Conservation (phyloP, 2,329 filamentous ascomycete genomes). For the Gaeumannomyces tritici region DNA sequence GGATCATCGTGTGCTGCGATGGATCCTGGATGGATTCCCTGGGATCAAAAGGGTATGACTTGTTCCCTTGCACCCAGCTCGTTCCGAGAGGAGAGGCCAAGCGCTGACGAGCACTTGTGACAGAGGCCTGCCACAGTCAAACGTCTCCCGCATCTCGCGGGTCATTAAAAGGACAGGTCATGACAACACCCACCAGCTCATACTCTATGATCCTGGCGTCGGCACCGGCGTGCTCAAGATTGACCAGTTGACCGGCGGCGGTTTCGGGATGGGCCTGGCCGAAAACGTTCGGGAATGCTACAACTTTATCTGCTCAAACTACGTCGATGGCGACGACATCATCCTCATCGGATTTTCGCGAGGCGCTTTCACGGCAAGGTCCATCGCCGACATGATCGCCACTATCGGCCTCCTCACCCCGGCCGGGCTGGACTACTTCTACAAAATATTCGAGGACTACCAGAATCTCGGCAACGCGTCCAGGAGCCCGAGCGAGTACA, state of each 20-base stretch:
- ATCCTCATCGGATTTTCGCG: conserved; percentile 28
- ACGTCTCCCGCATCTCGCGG: conserved; percentile 19
- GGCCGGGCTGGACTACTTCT: conserved; percentile 30
- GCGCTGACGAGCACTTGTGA: neutral
- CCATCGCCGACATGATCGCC: conserved; percentile 26
- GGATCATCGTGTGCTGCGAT: conserved; percentile 5
- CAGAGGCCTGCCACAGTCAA: conserved; percentile 16
- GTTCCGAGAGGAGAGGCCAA: neutral
- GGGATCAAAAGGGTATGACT: neutral
- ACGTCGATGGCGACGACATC: conserved; percentile 23
- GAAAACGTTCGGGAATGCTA: conserved; percentile 25
- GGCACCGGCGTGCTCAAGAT: conserved; percentile 18
- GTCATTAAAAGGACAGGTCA: conserved; percentile 15
- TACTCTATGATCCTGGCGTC: conserved; percentile 21
- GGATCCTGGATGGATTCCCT: conserved; percentile 5
- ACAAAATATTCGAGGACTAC: conserved; percentile 29
- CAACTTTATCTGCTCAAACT: conserved; percentile 27
- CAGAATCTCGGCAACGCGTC: conserved; percentile 18
- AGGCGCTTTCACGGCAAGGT: conserved; percentile 29
- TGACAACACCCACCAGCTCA: conserved; percentile 18
- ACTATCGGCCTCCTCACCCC: conserved; percentile 30
- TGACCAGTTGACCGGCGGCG: conserved; percentile 19
- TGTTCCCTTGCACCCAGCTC: neutral
- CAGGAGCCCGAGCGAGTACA: conserved; percentile 13
- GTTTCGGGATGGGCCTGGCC: conserved; percentile 22